phyloP scores from a whole-genome alignment of 306 rosid species.

The Purshia tridentata region DNA sequence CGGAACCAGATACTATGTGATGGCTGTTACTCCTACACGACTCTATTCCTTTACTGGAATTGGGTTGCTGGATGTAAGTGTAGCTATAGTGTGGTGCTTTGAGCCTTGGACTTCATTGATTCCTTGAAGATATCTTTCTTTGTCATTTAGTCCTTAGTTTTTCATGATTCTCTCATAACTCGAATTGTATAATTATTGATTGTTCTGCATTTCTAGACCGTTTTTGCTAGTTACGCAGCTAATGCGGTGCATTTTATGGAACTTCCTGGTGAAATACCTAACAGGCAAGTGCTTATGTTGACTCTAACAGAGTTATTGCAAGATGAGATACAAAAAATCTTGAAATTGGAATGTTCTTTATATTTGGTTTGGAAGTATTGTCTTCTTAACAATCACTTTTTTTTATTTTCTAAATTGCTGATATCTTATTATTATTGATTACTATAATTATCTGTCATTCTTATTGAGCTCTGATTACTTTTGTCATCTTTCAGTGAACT shows the following conservation, averaged over 20 bases:
- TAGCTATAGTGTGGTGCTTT: not conserved
- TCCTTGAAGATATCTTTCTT: not conserved
- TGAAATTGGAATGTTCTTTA: slow-evolving; percentile 5
- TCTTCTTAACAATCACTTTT: not conserved
- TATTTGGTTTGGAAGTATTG: not conserved
- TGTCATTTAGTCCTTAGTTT: slow-evolving; percentile 1
- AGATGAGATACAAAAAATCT: slow-evolving; percentile 14
- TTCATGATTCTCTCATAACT: slow-evolving; percentile 19
- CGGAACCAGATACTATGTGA: slow-evolving; percentile 88
- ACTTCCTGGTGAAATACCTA: slow-evolving; percentile 93
- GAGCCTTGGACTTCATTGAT: not conserved
- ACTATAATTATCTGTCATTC: not conserved
- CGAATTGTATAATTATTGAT: slow-evolving; percentile 23
- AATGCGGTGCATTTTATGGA: slow-evolving; percentile 95
- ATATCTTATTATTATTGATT: too few relatives aligned
- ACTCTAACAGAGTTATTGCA: slow-evolving; percentile 8
- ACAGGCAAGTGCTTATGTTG: slow-evolving; percentile 58
- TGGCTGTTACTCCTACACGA: slow-evolving; percentile 96
- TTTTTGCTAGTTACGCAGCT: slow-evolving; percentile 76
- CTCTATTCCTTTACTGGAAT: slow-evolving; percentile 87
- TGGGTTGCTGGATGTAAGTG: slow-evolving; percentile 79
- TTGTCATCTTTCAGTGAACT: slow-evolving; percentile 63
- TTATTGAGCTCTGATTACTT: not conserved
- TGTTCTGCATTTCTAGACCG: slow-evolving; percentile 54
- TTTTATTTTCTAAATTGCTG: not conserved